phyloP scores from a whole-genome alignment of 2,329 filamentous ascomycete species.

The Colletotrichum karsti region DNA sequence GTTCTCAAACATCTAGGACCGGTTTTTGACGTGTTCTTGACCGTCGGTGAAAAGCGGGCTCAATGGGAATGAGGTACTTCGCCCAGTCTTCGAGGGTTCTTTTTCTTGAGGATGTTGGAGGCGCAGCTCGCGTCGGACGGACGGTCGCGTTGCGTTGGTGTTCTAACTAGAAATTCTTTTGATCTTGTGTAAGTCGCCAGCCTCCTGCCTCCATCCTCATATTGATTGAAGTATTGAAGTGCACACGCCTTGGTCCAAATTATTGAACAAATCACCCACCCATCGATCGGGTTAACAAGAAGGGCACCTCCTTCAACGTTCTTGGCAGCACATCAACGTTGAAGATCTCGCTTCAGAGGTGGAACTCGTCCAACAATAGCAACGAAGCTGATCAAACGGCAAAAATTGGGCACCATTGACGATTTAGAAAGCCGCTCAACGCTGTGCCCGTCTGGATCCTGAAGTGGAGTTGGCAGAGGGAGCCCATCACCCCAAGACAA shows the following conservation, averaged over 20 bases:
- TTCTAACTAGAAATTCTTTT: too few relatives aligned
- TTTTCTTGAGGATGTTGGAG: background rate
- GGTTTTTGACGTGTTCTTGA: background rate
- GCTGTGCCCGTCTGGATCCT: background rate
- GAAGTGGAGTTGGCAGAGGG: too few relatives aligned
- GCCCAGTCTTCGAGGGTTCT: too few relatives aligned
- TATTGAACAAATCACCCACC: too few relatives aligned
- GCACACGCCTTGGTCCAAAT: too few relatives aligned
- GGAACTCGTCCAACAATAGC: background rate
- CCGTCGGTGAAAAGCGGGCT: background rate
- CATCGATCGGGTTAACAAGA: too few relatives aligned
- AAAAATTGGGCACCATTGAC: background rate
- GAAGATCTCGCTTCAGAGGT: background rate
- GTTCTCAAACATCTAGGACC: background rate
- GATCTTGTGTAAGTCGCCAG: too few relatives aligned
- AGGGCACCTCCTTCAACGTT: background rate
- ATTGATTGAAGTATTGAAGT: too few relatives aligned
- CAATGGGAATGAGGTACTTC: too few relatives aligned
- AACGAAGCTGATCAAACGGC: background rate
- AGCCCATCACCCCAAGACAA: background rate
- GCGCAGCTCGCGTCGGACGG: too few relatives aligned
- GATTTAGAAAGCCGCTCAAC: background rate
- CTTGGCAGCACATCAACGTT: background rate
- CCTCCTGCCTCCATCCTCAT: too few relatives aligned
- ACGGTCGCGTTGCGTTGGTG: too few relatives aligned